phyloP scores from a whole-genome alignment of 2,329 filamentous ascomycete genomes.

The Tolypocladium cylindrosporum region DNA sequence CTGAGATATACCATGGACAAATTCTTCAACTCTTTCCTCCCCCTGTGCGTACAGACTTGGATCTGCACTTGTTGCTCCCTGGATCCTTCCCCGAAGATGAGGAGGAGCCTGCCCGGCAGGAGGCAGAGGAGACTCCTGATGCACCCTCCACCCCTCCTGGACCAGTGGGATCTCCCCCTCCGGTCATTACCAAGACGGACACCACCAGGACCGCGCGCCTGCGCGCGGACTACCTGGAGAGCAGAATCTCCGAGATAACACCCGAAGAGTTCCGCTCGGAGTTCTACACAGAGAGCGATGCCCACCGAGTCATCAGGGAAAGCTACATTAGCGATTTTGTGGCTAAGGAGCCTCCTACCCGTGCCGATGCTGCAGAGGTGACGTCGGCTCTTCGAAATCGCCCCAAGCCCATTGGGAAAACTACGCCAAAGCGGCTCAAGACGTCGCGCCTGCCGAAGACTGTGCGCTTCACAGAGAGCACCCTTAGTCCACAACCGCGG shows the following conservation, averaged over 20 bases:
- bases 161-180: neutral
- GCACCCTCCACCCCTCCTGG: neutral
- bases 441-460: slow-evolving; percentile 14
- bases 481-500: slow-evolving; percentile 13
- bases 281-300: slow-evolving; percentile 11
- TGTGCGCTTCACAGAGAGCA: slow-evolving; percentile 20
- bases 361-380: slow-evolving; percentile 10
- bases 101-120: slow-evolving; percentile 4
- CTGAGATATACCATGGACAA: slow-evolving; percentile 12
- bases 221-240: slow-evolving; percentile 3
- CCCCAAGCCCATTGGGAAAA: slow-evolving; percentile 6
- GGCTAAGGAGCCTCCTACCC: slow-evolving; percentile 9
- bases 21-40: slow-evolving; percentile 12
- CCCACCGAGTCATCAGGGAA: slow-evolving; percentile 9
- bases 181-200: slow-evolving; percentile 1
- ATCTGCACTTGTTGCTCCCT: slow-evolving; percentile 10
- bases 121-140: neutral
- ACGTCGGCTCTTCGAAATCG: slow-evolving; percentile 18
- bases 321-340: slow-evolving; percentile 11
- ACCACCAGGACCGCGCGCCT: slow-evolving; percentile 6
- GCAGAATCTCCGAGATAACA: slow-evolving; percentile 7
- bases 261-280: slow-evolving; percentile 8
- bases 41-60: slow-evolving; percentile 8
- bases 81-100: slow-evolving; percentile 15
- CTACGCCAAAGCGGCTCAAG: slow-evolving; percentile 15